Conservation (phyloP, 1,139 yeast species). For the Geotrichum aggregatum region DNA sequence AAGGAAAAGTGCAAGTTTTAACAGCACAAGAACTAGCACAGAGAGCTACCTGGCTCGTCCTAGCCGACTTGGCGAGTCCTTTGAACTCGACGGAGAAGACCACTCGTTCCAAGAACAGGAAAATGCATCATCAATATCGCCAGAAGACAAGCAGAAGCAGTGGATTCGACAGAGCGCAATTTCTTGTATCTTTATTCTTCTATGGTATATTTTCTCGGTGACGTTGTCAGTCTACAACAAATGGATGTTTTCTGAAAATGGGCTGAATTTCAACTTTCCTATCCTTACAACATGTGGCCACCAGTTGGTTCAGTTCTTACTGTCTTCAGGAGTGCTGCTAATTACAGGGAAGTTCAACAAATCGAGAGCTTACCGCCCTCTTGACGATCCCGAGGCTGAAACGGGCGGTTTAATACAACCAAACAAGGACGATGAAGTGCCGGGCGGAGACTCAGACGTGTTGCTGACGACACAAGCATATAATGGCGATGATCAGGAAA, state of each 20-base stretch:
- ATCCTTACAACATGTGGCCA: slow-evolving; percentile 79
- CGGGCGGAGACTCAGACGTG: not conserved
- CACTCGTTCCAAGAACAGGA: not conserved
- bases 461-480: not conserved
- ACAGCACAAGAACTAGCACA: not conserved
- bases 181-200: slow-evolving; percentile 35
- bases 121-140: not conserved
- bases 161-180: slow-evolving; percentile 22
- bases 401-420: not conserved
- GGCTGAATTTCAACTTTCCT: slow-evolving; percentile 74
- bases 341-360: slow-evolving; percentile 17
- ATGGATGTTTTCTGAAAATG: slow-evolving; percentile 86
- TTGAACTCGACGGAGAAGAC: slow-evolving; percentile 1
- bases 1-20: slow-evolving; percentile 1
- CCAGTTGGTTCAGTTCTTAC: slow-evolving; percentile 56
- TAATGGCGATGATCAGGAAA: slow-evolving; percentile 1
- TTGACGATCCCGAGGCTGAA: slow-evolving; percentile 6
- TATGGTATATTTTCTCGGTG: slow-evolving; percentile 49
- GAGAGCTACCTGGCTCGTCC: not conserved
- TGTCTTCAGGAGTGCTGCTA: slow-evolving; percentile 25
- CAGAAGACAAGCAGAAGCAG: slow-evolving; percentile 7
- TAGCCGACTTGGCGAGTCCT: not conserved
- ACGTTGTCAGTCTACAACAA: slow-evolving; percentile 86
- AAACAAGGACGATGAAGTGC: slow-evolving; percentile 5
- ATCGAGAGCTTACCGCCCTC: slow-evolving; percentile 7